These are phyloP conservation scores for Didymella pomorum DNA, from an alignment of 2,329 filamentous ascomycete species.

Conservation along the genomic window DNA sequence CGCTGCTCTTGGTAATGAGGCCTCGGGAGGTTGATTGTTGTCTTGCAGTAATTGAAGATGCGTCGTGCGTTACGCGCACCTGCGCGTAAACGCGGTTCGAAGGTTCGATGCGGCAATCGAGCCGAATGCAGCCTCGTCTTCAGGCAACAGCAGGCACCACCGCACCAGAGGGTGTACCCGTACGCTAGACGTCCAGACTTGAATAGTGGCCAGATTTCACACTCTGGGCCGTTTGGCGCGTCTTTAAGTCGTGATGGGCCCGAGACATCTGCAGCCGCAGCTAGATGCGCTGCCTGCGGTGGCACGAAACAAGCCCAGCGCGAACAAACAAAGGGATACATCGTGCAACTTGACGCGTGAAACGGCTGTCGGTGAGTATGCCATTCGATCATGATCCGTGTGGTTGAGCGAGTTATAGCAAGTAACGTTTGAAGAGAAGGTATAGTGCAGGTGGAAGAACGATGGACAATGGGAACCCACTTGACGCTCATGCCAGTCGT, in stretches of 20 bases:
- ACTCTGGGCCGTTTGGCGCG: background rate
- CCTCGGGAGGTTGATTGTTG: slow-evolving; percentile 1
- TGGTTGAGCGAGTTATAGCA: background rate
- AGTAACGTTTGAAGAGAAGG: background rate
- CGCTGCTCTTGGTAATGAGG: background rate
- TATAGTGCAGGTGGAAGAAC: background rate
- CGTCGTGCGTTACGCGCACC: slow-evolving; percentile 12
- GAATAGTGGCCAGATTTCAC: background rate
- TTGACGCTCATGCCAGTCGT: background rate
- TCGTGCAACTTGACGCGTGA: background rate
- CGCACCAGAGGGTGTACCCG: background rate
- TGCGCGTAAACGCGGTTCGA: slow-evolving; percentile 11
- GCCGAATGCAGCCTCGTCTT: slow-evolving; percentile 9
- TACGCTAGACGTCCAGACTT: background rate
- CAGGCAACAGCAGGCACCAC: slow-evolving; percentile 18
- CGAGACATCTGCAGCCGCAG: background rate
- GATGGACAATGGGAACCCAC: background rate
- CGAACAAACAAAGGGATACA: slow-evolving; percentile 9
- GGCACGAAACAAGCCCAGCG: slow-evolving; percentile 7
- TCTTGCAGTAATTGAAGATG: slow-evolving; percentile 4
- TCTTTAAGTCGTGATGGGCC: background rate
- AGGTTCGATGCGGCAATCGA: slow-evolving; percentile 9
- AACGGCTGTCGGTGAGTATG: background rate
- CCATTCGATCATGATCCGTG: background rate
- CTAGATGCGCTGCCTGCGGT: slow-evolving; percentile 2